These are phyloP conservation scores for Sarocladium oryzae DNA, from an alignment of 2,329 filamentous ascomycete genomes.

Conservation along the genomic window DNA sequence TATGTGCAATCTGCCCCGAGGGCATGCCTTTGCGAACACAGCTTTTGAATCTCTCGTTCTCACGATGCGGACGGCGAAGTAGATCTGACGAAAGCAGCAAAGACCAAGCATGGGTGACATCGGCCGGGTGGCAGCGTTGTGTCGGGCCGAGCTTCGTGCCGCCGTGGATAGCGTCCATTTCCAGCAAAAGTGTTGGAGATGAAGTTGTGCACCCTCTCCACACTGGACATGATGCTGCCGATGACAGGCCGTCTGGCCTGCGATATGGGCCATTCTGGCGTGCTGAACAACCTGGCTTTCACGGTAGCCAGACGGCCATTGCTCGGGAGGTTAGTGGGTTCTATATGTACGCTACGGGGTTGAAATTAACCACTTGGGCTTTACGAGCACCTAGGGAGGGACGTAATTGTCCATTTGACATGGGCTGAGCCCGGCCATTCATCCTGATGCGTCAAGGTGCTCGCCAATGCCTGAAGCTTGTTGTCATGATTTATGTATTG, in stretches of 20 bases:
- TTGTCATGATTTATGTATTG: too few species aligned
- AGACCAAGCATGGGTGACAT: background rate
- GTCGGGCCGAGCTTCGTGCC: conserved; percentile 5
- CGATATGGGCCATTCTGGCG: too few species aligned
- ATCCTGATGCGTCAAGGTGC: too few species aligned
- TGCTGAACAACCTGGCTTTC: too few species aligned
- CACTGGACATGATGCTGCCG: background rate
- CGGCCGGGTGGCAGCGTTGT: background rate
- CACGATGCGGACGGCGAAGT: too few species aligned
- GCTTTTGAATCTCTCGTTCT: too few species aligned
- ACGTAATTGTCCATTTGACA: background rate
- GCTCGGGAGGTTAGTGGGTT: background rate
- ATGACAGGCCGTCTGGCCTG: background rate
- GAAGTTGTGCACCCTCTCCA: background rate
- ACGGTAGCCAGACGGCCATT: background rate
- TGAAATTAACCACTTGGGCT: background rate
- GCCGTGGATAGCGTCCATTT: background rate
- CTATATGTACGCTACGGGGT: background rate
- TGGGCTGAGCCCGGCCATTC: too few species aligned
- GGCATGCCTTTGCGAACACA: too few species aligned
- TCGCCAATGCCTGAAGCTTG: too few species aligned
- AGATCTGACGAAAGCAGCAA: background rate
- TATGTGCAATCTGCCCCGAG: background rate
- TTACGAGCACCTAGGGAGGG: background rate
- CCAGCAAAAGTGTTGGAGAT: background rate